A percentile compares a stretch with the other conserved stretches of the same genome.
phyloP scores from a whole-genome alignment of 169 alveolate species.

The Theileria orientalis region DNA sequence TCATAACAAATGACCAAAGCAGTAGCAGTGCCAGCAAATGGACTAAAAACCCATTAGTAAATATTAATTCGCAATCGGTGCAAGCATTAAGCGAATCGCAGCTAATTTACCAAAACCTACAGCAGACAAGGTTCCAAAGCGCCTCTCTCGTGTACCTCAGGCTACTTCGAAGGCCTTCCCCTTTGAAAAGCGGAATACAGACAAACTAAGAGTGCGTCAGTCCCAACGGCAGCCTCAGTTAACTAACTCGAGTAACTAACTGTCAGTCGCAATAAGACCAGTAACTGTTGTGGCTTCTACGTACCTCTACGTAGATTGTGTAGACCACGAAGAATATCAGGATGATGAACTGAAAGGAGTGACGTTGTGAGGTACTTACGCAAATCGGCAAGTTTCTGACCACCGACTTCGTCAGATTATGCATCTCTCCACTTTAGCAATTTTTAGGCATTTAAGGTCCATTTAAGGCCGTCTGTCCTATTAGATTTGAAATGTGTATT shows the following conservation, averaged over 20 bases:
- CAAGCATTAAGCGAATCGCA: not conserved
- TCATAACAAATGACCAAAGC: constrained; percentile 60
- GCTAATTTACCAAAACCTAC: constrained; percentile 7
- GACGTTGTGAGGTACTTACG: constrained; percentile 27
- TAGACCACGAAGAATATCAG: constrained; percentile 56
- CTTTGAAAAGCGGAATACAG: constrained; percentile 48
- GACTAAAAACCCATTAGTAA: constrained; percentile 11
- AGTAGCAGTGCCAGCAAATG: constrained; percentile 35
- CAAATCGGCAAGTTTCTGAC: constrained; percentile 45
- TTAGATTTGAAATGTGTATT: too few relatives aligned
- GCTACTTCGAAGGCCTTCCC: constrained; percentile 46
- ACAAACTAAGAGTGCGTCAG: constrained; percentile 33
- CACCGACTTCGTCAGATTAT: constrained; percentile 15
- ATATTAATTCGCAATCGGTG: not conserved
- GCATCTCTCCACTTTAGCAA: too few relatives aligned
- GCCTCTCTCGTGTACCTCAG: constrained; percentile 25
- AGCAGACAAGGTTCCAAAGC: constrained; percentile 4
- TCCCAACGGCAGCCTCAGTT: not conserved
- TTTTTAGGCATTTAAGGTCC: too few relatives aligned
- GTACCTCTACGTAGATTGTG: constrained; percentile 58
- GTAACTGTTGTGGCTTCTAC: too few relatives aligned
- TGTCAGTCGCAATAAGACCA: too few relatives aligned
- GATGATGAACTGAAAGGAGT: constrained; percentile 45
- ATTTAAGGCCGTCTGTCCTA: too few relatives aligned
- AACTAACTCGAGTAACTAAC: too few relatives aligned